phyloP scores from a whole-genome alignment of 2,329 filamentous ascomycete species.

The Madurella fahalii region DNA sequence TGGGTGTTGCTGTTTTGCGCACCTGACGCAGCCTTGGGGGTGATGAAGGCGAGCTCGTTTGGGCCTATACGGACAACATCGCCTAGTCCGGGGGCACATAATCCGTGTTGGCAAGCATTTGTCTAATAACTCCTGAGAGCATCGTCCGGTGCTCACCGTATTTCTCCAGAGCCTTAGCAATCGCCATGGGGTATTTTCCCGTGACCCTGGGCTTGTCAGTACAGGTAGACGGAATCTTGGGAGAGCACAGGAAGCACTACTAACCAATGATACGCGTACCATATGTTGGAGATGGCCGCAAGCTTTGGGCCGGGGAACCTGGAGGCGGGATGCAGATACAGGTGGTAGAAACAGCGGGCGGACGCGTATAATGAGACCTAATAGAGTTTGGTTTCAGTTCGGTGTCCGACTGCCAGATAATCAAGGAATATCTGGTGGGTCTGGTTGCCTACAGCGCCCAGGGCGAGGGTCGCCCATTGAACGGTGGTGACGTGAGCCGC shows the following conservation, averaged over 20 bases:
- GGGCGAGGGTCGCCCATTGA: no score
- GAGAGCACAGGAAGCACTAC: background rate
- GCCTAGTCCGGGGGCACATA: background rate
- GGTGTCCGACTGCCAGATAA: no score
- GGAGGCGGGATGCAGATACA: slow-evolving; percentile 25
- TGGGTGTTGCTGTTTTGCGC: background rate
- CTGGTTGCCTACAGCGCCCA: no score
- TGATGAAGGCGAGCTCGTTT: slow-evolving; percentile 8
- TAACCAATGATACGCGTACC: slow-evolving; percentile 14
- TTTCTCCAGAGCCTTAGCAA: background rate
- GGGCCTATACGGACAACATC: slow-evolving; percentile 7
- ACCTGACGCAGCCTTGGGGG: slow-evolving; percentile 2
- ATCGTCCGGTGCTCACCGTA: background rate
- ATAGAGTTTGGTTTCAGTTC: no score
- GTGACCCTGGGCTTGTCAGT: no score
- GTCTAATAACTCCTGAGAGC: background rate
- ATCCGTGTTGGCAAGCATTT: background rate
- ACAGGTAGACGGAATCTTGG: no score
- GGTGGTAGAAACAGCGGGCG: slow-evolving; percentile 12
- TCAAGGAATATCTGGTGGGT: no score
- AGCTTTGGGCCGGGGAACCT: slow-evolving; percentile 23
- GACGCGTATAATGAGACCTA: no score
- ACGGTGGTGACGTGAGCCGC: no score
- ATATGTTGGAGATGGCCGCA: slow-evolving; percentile 13
- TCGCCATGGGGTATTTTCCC: slow-evolving; percentile 10